Evolutionary conservation across 2,329 filamentous ascomycete species (phyloP).

Genomic region (Hymenoscyphus fructigenus): DNA sequence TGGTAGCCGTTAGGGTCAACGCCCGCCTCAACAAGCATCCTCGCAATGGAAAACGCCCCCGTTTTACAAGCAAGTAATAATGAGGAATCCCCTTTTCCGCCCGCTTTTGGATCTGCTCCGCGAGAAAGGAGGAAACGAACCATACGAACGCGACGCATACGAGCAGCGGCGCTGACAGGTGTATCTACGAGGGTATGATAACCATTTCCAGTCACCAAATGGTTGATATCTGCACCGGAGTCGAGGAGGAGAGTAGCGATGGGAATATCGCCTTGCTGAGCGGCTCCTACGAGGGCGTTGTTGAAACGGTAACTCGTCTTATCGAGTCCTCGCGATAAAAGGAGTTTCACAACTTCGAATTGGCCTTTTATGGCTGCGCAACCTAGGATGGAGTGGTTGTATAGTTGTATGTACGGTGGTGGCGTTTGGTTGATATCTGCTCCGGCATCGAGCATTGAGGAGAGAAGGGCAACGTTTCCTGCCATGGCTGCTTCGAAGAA

Average conservation of each 20-base stretch:
- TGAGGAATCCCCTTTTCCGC: slow-evolving; percentile 2
- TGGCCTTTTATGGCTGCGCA: slow-evolving; percentile 1
- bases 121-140: not conserved
- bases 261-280: no score
- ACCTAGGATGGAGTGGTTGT: not conserved
- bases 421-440: not conserved
- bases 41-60: not conserved
- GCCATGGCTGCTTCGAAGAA: slow-evolving; percentile 1
- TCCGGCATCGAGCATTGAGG: not conserved
- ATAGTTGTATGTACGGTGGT: not conserved
- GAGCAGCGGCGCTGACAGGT: not conserved
- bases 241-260: not conserved
- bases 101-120: not conserved
- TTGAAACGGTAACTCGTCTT: not conserved
- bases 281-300: slow-evolving; percentile 5
- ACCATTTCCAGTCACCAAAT: not conserved
- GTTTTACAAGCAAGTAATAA: slow-evolving; percentile 4
- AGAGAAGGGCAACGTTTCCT: not conserved
- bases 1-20: slow-evolving; percentile 2
- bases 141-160: not conserved
- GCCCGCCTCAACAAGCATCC: slow-evolving; percentile 2
- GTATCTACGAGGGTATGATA: not conserved
- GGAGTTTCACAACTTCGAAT: not conserved
- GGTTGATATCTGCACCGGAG: not conserved
- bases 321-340: not conserved